phyloP scores from a whole-genome alignment of 768 basidiomycete genomes.

The Mycena indigotica region DNA sequence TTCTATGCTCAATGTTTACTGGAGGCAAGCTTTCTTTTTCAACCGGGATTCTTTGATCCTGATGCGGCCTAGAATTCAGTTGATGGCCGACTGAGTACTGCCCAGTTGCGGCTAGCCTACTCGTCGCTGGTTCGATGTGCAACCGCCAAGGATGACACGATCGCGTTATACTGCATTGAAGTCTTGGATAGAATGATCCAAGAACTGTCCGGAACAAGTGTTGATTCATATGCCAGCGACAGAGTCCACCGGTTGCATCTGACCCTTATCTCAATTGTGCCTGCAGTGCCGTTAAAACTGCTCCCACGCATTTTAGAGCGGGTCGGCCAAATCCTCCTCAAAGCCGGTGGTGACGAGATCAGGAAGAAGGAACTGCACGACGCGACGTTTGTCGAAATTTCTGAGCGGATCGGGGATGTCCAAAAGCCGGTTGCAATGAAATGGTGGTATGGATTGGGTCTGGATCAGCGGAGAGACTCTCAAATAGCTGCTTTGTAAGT shows the following conservation, averaged over 20 bases:
- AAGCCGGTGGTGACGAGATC: slow-evolving; percentile 28
- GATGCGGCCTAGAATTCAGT: slow-evolving; percentile 55
- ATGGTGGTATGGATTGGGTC: slow-evolving; percentile 70
- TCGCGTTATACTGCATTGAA: slow-evolving; percentile 72
- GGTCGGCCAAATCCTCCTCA: slow-evolving; percentile 41
- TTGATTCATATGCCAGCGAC: slow-evolving; percentile 27
- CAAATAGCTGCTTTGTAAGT: neutral
- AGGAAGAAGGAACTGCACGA: slow-evolving; percentile 50
- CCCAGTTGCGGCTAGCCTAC: slow-evolving; percentile 75
- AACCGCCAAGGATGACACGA: slow-evolving; percentile 45
- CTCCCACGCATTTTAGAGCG: slow-evolving; percentile 59
- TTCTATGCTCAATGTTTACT: slow-evolving; percentile 75
- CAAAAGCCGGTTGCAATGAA: slow-evolving; percentile 67
- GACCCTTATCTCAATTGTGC: slow-evolving; percentile 63
- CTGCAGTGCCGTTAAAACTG: slow-evolving; percentile 60
- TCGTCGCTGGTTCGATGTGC: slow-evolving; percentile 70
- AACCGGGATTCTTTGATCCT: neutral
- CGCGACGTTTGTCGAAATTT: slow-evolving; percentile 63
- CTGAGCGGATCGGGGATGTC: slow-evolving; percentile 64
- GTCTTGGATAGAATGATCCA: slow-evolving; percentile 53
- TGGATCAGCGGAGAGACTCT: slow-evolving; percentile 4
- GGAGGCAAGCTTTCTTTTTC: slow-evolving; percentile 47
- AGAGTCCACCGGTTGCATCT: slow-evolving; percentile 59
- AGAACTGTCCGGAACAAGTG: slow-evolving; percentile 23
- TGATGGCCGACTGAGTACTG: slow-evolving; percentile 58